Evolutionary conservation across 2,329 filamentous ascomycete genomes (phyloP).

Genomic region (Neofusicoccum umdonicola): DNA sequence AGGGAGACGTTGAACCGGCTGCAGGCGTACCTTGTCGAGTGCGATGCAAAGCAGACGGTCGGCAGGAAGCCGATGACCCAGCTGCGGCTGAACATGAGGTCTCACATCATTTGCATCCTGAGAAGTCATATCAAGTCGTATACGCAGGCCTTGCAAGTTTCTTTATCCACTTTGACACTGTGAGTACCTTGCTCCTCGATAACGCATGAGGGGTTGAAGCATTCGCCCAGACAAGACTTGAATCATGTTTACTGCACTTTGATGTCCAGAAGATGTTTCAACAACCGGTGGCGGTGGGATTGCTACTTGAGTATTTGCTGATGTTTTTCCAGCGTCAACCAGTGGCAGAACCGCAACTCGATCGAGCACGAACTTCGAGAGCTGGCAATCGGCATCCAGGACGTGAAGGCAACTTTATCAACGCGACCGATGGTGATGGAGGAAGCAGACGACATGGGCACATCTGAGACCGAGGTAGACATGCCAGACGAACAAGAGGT

Average conservation of each 20-base stretch:
- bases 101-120: slow-evolving; percentile 11
- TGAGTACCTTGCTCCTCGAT: background rate
- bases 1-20: background rate
- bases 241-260: no score
- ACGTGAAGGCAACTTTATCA: slow-evolving; percentile 2
- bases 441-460: background rate
- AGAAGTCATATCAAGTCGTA: slow-evolving; percentile 14
- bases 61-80: background rate
- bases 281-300: no score
- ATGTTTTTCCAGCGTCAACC: background rate
- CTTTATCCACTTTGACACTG: slow-evolving; percentile 2
- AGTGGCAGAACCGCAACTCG: slow-evolving; percentile 6
- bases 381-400: background rate
- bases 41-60: background rate
- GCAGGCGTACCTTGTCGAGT: background rate
- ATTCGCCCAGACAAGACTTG: background rate
- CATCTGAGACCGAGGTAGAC: background rate
- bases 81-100: slow-evolving; percentile 13
- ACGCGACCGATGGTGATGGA: background rate
- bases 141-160: slow-evolving; percentile 14
- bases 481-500: background rate
- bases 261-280: no score
- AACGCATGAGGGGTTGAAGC: background rate
- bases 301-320: background rate
- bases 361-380: slow-evolving; percentile 3